Percentiles rank a stretch among this genome's conserved stretches.
Evolutionary conservation across 345 rosid genomes (phyloP).

Genomic region (Citrus inodora): DNA sequence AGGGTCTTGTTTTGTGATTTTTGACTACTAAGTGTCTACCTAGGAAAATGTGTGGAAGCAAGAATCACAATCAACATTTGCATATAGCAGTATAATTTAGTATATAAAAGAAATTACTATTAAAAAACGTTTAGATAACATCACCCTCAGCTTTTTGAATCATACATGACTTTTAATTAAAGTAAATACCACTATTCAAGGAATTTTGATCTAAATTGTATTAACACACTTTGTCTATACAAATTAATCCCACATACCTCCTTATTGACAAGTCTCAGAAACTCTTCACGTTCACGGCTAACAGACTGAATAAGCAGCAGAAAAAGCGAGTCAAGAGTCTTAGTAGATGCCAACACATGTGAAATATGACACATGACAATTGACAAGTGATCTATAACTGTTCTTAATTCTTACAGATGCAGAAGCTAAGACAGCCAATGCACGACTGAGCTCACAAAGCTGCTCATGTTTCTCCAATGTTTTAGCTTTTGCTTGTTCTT

Average conservation of each 20-base stretch:
- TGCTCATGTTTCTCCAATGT: conserved; percentile 90
- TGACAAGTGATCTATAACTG: conserved; percentile 5
- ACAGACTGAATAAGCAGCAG: conserved; percentile 58
- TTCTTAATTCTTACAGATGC: conserved; percentile 67
- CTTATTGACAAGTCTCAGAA: conserved; percentile 75
- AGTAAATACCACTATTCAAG: not conserved
- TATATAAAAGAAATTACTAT: not conserved
- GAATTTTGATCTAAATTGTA: not conserved
- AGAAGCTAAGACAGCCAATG: conserved; percentile 92
- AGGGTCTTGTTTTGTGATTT: not conserved
- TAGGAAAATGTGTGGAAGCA: not conserved
- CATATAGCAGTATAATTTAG: not conserved
- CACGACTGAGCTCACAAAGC: conserved; percentile 97
- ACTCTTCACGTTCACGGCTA: conserved; percentile 96
- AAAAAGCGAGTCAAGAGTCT: conserved; percentile 14
- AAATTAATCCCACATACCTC: conserved; percentile 49
- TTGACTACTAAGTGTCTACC: not conserved
- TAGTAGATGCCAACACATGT: conserved; percentile 7
- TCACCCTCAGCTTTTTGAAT: not conserved
- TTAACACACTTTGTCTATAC: not conserved
- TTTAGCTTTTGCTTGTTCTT: conserved; percentile 70
- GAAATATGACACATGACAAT: not conserved
- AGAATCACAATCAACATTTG: not conserved
- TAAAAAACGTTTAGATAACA: not conserved
- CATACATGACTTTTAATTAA: not conserved